These are phyloP conservation scores for Solanum peruvianum DNA, from an alignment of 257 asterid species.

Conservation along the genomic window DNA sequence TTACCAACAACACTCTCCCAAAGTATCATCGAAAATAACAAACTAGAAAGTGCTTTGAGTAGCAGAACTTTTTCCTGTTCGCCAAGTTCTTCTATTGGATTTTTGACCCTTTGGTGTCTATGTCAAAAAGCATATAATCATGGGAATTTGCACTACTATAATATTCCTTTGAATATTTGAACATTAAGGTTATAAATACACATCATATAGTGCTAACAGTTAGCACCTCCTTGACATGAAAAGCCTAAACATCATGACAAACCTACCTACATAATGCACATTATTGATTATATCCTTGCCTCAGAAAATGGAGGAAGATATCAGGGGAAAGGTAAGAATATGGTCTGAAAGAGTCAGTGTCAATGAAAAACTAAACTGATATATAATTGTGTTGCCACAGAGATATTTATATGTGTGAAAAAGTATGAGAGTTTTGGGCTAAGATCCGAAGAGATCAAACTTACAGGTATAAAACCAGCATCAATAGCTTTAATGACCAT, in stretches of 20 bases:
- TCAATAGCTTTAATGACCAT: constrained; percentile 48
- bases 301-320: background rate
- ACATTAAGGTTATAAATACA: background rate
- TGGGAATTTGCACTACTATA: background rate
- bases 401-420: background rate
- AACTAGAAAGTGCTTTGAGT: background rate
- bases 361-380: background rate
- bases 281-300: background rate
- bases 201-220: background rate
- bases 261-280: background rate
- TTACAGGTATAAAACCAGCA: constrained; percentile 83
- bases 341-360: background rate
- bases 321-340: background rate
- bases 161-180: background rate
- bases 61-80: background rate
- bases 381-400: background rate
- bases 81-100: background rate
- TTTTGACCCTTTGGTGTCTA: background rate
- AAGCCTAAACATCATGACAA: background rate
- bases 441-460: constrained; percentile 12
- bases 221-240: background rate
- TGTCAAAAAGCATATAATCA: background rate
- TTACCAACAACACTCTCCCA: background rate
- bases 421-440: background rate
- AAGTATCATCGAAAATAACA: background rate